Conservation (phyloP, 306 rosid species). For the Acmispon strigosus region DNA sequence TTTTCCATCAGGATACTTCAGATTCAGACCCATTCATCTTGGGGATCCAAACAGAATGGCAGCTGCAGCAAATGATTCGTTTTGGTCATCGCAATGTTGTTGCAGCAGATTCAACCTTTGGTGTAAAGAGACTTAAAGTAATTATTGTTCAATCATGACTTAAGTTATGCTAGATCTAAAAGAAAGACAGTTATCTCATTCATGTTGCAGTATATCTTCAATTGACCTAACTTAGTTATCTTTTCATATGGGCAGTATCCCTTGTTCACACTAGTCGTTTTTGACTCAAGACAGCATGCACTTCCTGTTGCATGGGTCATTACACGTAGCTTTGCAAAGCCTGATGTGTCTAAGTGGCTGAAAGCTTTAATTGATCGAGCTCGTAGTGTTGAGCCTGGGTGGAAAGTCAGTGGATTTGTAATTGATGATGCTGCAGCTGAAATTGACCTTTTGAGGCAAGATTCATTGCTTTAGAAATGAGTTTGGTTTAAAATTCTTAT, state of each 20-base stretch:
- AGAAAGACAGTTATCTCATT: not conserved
- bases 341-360: conserved; percentile 84
- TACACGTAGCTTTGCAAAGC: conserved; percentile 85
- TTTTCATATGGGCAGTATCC: conserved; percentile 73
- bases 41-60: conserved; percentile 99
- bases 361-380: conserved; percentile 66
- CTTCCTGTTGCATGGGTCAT: conserved; percentile 95
- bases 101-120: conserved; percentile 87
- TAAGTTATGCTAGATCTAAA: not conserved
- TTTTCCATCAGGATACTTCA: conserved; percentile 77
- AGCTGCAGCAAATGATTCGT: conserved; percentile 86
- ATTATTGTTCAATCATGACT: not conserved
- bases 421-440: conserved; percentile 91
- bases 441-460: conserved; percentile 80
- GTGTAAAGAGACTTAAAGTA: conserved; percentile 90
- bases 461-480: conserved; percentile 9
- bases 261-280: conserved; percentile 80
- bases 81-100: conserved; percentile 84
- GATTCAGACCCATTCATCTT: conserved; percentile 76
- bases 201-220: not conserved
- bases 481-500: conserved; percentile 4
- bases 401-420: conserved; percentile 80
- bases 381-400: conserved; percentile 63
- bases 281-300: conserved; percentile 94
- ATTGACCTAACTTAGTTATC: conserved; percentile 9